Percentiles rank a stretch among this genome's conserved stretches.
Conservation (phyloP, 352 stramenopile genomes). For the Phytophthora niederhauseri region DNA sequence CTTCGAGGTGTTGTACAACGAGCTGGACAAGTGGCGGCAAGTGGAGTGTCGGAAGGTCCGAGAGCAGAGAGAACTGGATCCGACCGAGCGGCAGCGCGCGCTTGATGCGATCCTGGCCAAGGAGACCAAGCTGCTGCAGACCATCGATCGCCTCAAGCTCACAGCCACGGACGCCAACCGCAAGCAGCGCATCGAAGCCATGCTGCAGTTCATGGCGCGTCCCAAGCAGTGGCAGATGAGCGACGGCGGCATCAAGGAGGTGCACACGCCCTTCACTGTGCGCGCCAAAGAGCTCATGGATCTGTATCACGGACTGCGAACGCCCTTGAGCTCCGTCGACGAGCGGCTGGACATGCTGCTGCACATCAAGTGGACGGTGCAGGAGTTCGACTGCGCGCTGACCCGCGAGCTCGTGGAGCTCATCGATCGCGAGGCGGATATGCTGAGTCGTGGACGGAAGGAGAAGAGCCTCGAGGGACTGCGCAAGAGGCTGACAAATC, state of each 20-base stretch:
- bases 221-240: conserved; percentile 94
- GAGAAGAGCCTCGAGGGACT: conserved; percentile 85
- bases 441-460: conserved; percentile 88
- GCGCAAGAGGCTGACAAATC: conserved; percentile 82
- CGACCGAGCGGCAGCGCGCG: conserved; percentile 43
- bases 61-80: conserved; percentile 40
- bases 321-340: conserved; percentile 64
- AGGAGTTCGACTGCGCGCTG: conserved; percentile 92
- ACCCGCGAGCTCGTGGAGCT: conserved; percentile 92
- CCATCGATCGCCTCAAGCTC: conserved; percentile 91
- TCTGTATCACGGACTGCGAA: conserved; percentile 83
- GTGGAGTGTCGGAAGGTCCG: conserved; percentile 83
- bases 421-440: conserved; percentile 93
- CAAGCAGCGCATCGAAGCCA: conserved; percentile 85
- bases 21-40: conserved; percentile 93
- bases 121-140: conserved; percentile 87
- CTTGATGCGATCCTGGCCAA: conserved; percentile 74
- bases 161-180: conserved; percentile 79
- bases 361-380: conserved; percentile 93
- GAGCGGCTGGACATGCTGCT: conserved; percentile 92
- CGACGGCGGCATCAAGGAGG: conserved; percentile 87
- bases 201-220: conserved; percentile 89
- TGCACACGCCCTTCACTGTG: conserved; percentile 90
- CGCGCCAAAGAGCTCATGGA: conserved; percentile 91
- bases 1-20: conserved; percentile 95